phyloP scores from a whole-genome alignment of 306 rosid species.

The Astragalus glycyphyllos region DNA sequence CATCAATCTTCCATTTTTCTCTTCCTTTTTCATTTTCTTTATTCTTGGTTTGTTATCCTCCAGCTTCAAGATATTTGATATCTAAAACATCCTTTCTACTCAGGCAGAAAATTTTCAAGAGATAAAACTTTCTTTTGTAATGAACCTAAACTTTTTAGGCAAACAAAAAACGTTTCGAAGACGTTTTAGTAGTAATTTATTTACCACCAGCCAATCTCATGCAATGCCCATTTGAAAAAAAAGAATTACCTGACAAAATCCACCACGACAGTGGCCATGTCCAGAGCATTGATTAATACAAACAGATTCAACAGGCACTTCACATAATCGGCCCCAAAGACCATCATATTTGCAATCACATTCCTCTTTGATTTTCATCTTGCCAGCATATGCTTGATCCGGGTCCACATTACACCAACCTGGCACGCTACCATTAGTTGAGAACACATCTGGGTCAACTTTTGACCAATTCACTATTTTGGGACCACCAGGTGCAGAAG shows the following conservation, averaged over 20 bases:
- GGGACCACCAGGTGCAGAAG: conserved; percentile 73
- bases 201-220: conserved; percentile 24
- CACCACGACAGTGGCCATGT: conserved; percentile 87
- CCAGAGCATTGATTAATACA: conserved; percentile 95
- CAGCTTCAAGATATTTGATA: conserved; percentile 26
- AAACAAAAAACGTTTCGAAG: conserved; percentile 5
- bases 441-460: conserved; percentile 74
- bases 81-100: conserved; percentile 5
- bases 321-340: conserved; percentile 75
- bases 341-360: conserved; percentile 94
- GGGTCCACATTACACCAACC: conserved; percentile 99
- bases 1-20: background rate
- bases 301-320: conserved; percentile 71
- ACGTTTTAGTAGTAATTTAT: conserved; percentile 3
- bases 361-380: conserved; percentile 75
- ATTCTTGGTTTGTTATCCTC: conserved; percentile 27
- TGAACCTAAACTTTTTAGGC: conserved; percentile 1
- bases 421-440: conserved; percentile 70
- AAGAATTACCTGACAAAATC: conserved; percentile 81
- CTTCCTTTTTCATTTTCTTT: conserved; percentile 9
- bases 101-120: conserved; percentile 2
- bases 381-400: conserved; percentile 74
- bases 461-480: conserved; percentile 71
- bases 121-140: background rate
- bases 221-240: conserved; percentile 22